Percentiles rank a stretch among this genome's conserved stretches.
Evolutionary conservation across 139 green algal genomes (phyloP).

Genomic region (Coelastrella sp.): DNA sequence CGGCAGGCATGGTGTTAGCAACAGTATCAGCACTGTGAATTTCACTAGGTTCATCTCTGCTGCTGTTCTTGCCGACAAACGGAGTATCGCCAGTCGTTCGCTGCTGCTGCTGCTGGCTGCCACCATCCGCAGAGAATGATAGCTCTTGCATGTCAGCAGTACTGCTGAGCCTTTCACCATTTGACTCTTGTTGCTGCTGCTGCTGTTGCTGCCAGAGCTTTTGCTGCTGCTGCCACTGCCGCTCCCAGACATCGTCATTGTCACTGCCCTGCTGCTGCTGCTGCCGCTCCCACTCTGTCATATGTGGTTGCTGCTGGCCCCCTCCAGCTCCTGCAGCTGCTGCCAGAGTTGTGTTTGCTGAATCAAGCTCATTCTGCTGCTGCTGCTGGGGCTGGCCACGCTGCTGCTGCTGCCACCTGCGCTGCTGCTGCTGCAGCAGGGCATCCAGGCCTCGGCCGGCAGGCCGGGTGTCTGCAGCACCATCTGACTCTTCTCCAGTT

Average conservation of each 20-base stretch:
- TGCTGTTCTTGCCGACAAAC: not conserved
- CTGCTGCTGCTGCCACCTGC: constrained; percentile 5
- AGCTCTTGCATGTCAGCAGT: not conserved
- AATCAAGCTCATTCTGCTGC: not conserved
- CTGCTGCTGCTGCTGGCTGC: constrained; percentile 20
- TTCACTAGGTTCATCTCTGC: not conserved
- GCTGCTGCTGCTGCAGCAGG: constrained; percentile 18
- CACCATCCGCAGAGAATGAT: not conserved
- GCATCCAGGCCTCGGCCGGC: not conserved
- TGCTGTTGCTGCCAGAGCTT: constrained; percentile 5
- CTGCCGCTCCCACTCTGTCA: not conserved
- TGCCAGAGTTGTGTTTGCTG: not conserved
- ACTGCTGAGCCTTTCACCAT: not conserved
- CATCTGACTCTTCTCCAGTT: no score
- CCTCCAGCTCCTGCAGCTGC: not conserved
- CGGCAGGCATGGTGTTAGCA: no score
- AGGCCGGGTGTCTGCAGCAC: no score
- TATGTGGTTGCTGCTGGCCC: not conserved
- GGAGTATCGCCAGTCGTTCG: not conserved
- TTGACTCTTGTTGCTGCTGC: not conserved
- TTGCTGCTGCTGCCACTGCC: constrained; percentile 26
- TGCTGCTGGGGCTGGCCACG: not conserved
- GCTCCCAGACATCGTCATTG: not conserved
- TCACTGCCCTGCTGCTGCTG: not conserved
- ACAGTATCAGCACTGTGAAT: no score